Conservation (phyloP, 768 basidiomycete genomes). For the Psilocybe subaeruginosa region DNA sequence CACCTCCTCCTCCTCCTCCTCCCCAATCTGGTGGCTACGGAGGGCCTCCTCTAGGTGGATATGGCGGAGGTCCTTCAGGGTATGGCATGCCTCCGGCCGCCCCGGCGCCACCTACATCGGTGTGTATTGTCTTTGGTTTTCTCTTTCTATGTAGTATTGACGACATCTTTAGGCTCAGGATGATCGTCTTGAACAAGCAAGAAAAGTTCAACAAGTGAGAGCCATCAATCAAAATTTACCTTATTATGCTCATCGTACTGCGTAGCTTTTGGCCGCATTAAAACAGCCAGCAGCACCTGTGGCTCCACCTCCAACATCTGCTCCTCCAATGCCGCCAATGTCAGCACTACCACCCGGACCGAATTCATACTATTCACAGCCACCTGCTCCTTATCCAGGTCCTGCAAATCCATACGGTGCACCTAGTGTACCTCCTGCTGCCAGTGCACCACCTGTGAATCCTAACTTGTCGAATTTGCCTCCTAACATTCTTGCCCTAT, state of each 20-base stretch:
- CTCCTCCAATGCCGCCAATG: conserved; percentile 39
- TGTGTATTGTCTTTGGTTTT: conserved; percentile 12
- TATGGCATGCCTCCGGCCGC: conserved; percentile 36
- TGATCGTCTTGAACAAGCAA: conserved; percentile 86
- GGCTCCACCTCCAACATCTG: conserved; percentile 34
- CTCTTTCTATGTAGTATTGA: neutral
- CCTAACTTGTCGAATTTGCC: conserved; percentile 51
- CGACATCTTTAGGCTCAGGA: conserved; percentile 48
- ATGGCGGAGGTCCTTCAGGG: conserved; percentile 12
- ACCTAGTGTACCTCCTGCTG: conserved; percentile 34
- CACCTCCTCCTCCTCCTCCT: no score
- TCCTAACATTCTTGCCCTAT: conserved; percentile 68
- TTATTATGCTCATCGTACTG: neutral
- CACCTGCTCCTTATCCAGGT: conserved; percentile 29
- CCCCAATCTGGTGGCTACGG: conserved; percentile 29
- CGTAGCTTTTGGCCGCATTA: conserved; percentile 71
- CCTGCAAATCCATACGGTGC: conserved; percentile 32
- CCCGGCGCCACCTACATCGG: conserved; percentile 25
- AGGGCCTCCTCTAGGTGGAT: conserved; percentile 23
- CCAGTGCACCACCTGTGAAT: conserved; percentile 37
- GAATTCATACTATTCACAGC: conserved; percentile 48
- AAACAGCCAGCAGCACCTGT: conserved; percentile 62
- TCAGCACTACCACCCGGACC: conserved; percentile 38
- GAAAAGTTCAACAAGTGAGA: conserved; percentile 76
- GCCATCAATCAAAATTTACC: neutral